These are phyloP conservation scores for Talaromyces marneffei DNA, from an alignment of 2,329 filamentous ascomycete species.

Conservation along the genomic window DNA sequence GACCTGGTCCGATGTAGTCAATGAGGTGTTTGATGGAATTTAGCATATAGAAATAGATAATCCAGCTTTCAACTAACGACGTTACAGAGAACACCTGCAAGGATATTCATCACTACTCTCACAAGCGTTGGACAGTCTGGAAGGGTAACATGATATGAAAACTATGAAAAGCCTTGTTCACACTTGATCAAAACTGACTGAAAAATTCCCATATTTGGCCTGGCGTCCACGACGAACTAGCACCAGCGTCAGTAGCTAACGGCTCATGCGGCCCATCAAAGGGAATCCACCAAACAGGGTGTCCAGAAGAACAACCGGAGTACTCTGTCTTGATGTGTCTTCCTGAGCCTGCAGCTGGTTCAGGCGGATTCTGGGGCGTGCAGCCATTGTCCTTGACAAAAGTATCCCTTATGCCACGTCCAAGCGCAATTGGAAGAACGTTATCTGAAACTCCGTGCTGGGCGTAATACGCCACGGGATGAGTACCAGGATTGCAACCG, in stretches of 20 bases:
- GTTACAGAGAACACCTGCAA: too few species aligned
- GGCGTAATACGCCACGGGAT: slow-evolving; percentile 7
- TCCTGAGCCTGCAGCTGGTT: neutral
- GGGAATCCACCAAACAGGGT: slow-evolving; percentile 6
- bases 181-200: too few species aligned
- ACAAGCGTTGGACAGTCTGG: too few species aligned
- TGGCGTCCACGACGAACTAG: slow-evolving; percentile 6
- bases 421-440: neutral
- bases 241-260: neutral
- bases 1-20: too few species aligned
- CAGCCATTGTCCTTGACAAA: slow-evolving; percentile 8
- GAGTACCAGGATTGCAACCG: slow-evolving; percentile 1
- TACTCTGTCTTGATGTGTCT: slow-evolving; percentile 9
- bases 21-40: too few species aligned
- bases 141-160: too few species aligned
- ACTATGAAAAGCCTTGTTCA: too few species aligned
- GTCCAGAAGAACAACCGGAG: neutral
- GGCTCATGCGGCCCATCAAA: slow-evolving; percentile 8
- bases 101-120: too few species aligned
- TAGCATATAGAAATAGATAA: too few species aligned
- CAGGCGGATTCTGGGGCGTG: neutral
- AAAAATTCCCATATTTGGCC: slow-evolving; percentile 6
- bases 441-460: slow-evolving; percentile 7
- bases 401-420: slow-evolving; percentile 6
- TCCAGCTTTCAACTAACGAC: too few species aligned